Evolutionary conservation across 1,284 basidiomycete genomes (phyloP), one percentile per base, ranked within the genome.

Genomic region (Leccinum subrobustum): DNA sequence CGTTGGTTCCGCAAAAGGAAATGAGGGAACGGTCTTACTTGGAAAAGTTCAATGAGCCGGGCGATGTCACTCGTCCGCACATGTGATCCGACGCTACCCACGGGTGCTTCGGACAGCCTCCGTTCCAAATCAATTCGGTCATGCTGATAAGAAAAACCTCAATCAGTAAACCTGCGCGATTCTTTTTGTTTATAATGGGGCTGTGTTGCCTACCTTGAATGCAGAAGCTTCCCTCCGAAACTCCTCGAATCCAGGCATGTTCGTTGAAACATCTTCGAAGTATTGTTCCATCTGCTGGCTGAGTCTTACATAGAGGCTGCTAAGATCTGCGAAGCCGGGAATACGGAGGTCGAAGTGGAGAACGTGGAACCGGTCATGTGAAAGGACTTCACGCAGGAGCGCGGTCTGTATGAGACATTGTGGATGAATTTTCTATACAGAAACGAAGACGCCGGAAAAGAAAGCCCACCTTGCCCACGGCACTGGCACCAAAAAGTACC

Each of bases 341-440:
- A 93, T 92, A 16, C 91, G 83, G 35, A 93, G 78, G 73, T 93
- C 92, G 66, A 93, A 92, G 69, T 92, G 89, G 35, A 93, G 79
- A 57, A 92, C 88, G 73, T 92, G 89, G 68, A 89, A 93, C 59
- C 78, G 78, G 12, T 83, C 77, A 23, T 79, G 77, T 14, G 84
- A 87, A 37, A 93, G 81, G 18, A 92, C 84, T 73, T 93, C 88
- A 52, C 91, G 82, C 16, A 93, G 78, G 7, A 93, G 79, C 0
- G 88, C 86, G 5, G 91, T 93, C 86, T 91, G 65, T 35, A 37
- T 58, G 27, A 39, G 48, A 33, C 25, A 25, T 50, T 44, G 18
- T 7, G 1, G n/a, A n/a, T 55, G 54, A 69, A 58, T 62, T 60
- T 47, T 18, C 18, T 50, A 6, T 29, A 60, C 11, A 18, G 18